phyloP scores from a whole-genome alignment of 139 green algal species.

The Limnomonas spitsbergensis region DNA sequence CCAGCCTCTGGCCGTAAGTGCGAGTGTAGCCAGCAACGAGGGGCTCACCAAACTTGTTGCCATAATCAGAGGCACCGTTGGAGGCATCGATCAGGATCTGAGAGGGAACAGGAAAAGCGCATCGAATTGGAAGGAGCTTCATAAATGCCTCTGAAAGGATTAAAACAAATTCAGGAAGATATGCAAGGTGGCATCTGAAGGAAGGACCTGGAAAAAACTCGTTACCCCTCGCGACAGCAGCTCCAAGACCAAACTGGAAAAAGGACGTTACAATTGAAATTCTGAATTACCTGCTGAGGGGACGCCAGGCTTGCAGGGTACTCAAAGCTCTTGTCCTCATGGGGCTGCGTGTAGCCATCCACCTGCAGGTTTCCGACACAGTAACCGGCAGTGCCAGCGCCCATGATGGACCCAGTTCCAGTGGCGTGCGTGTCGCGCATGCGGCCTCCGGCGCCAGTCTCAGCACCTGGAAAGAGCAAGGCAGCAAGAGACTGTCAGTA shows the following conservation, averaged over 20 bases:
- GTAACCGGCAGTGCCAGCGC: constrained; percentile 90
- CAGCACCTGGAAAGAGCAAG: too few species aligned
- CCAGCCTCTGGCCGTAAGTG: constrained; percentile 87
- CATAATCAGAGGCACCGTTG: constrained; percentile 95
- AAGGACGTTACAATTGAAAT: too few species aligned
- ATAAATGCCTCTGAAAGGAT: too few species aligned
- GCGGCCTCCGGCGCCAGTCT: constrained; percentile 92
- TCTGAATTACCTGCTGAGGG: too few species aligned
- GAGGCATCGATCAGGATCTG: constrained; percentile 97
- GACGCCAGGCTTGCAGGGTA: constrained; percentile 16
- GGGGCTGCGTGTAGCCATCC: constrained; percentile 39
- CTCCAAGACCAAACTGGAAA: too few species aligned
- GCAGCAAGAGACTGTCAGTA: too few species aligned
- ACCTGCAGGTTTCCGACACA: constrained; percentile 92
- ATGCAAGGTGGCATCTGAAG: too few species aligned
- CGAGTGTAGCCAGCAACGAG: constrained; percentile 91
- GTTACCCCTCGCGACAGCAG: too few species aligned
- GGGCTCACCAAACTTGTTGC: constrained; percentile 99
- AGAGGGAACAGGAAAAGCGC: too few species aligned
- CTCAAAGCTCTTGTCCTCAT: constrained; percentile 43
- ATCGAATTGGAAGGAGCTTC: too few species aligned
- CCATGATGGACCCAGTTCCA: constrained; percentile 93
- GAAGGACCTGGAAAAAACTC: too few species aligned
- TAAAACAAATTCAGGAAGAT: too few species aligned
- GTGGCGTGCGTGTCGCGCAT: constrained; percentile 98